Base-by-base conservation (phyloP, 2,329 filamentous ascomycete species). In the Uncinocarpus reesii region DNA sequence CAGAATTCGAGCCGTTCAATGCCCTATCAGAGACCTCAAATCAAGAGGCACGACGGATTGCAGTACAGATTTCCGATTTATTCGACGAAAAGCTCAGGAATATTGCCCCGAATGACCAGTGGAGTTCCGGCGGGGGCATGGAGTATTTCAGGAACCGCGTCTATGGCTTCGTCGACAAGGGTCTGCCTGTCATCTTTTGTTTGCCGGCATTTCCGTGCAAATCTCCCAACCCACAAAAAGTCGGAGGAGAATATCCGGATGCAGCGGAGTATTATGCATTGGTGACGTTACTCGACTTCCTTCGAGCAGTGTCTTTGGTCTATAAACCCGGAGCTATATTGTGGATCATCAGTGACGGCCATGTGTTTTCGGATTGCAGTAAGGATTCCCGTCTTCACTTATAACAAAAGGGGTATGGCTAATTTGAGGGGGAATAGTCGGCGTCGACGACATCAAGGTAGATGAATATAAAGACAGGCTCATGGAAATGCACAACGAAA, bases 181-280 rank as follows among this genome's bases (percentile, higher is more conserved):
- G 20, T 11, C 5, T 26, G 21, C 42, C 31, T 24, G 28, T 45
- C 16, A 28, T 35, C 8, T 23, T 45, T 11, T 24, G 23, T 24
- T 24, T 45, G 10, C 42, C 42, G 23, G 42, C 42, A 4, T 45
- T 45, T 15, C 42, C 42, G 10, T 45, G 42, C 42, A 45, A 45
- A 24, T 45, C 42, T 45, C 20, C 42, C 10, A 35, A 35, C 15
- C 34, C 34, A 2, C 13, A 45, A 13, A 45, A 45, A 13, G 42
- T 45, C 18, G 42, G 31, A 10, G 42, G 42, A 7, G 15, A 7
- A 10, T 34, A 35, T 45, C 42, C 42, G 4, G 42, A 45, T 18
- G 34, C 29, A 29, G 42, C 31, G 7, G 42, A 45, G n/a, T 35
- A 45, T 16, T 37, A 35, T 23, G 42, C 42, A 15, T 11, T 45